A percentile compares a stretch with the other conserved stretches of the same genome.
These are phyloP conservation scores for Veloboletus limbatus DNA, from an alignment of 1,284 basidiomycete genomes.

Conservation along the genomic window DNA sequence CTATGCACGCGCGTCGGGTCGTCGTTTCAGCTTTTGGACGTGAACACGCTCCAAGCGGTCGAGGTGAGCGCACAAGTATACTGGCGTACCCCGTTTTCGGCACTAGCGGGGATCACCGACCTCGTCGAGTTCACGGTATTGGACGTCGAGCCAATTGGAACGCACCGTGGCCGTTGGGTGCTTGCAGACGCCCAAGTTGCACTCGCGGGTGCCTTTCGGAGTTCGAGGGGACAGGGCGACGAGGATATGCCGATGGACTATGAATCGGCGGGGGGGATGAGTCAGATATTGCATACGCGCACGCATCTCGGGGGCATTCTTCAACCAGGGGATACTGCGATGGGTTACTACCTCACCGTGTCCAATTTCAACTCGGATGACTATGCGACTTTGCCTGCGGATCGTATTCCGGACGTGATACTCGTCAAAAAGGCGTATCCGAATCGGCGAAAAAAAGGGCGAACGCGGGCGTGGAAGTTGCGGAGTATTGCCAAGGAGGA, in stretches of 20 bases:
- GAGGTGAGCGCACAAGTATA: constrained; percentile 84
- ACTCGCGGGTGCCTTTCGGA: constrained; percentile 74
- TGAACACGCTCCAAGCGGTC: constrained; percentile 78
- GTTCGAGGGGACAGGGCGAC: constrained; percentile 38
- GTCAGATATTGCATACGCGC: constrained; percentile 91
- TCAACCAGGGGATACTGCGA: constrained; percentile 91
- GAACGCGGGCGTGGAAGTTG: constrained; percentile 84
- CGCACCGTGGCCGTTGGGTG: constrained; percentile 71
- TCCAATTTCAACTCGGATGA: constrained; percentile 93
- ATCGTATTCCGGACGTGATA: constrained; percentile 86
- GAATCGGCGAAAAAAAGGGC: constrained; percentile 89
- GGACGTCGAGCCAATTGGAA: constrained; percentile 85
- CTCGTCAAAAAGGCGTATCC: constrained; percentile 97
- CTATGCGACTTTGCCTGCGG: constrained; percentile 74
- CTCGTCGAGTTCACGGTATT: constrained; percentile 94
- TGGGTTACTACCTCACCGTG: constrained; percentile 88
- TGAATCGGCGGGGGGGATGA: constrained; percentile 53
- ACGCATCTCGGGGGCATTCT: constrained; percentile 95
- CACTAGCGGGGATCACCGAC: constrained; percentile 80
- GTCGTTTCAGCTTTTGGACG: constrained; percentile 89
- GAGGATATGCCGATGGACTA: constrained; percentile 56
- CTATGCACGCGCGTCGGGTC: constrained; percentile 91
- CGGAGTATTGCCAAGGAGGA: constrained; percentile 94
- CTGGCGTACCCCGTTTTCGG: constrained; percentile 88
- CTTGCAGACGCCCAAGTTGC: constrained; percentile 95